Evolutionary conservation across 257 asterid species (phyloP).

Genomic region (Capsicum rhomboideum): DNA sequence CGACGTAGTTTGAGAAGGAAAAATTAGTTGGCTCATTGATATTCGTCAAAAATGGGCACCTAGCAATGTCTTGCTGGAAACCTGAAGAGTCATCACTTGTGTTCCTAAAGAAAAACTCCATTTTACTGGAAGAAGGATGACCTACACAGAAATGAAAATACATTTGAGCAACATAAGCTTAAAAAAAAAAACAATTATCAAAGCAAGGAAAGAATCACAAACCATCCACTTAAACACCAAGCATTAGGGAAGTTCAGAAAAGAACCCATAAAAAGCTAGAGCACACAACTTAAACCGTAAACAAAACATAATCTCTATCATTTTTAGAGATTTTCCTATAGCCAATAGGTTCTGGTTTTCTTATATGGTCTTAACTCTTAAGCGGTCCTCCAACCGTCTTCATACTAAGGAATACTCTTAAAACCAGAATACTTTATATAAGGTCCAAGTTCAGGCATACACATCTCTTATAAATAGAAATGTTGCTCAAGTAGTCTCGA

Average conservation of each 20-base stretch:
- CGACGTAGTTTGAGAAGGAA: constrained; percentile 56
- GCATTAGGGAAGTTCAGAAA: neutral
- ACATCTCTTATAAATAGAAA: no score
- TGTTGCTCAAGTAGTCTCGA: no score
- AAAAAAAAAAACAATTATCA: neutral
- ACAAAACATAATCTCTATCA: no score
- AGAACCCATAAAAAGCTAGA: neutral
- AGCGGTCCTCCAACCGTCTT: no score
- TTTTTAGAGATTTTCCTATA: no score
- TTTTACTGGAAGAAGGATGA: constrained; percentile 26
- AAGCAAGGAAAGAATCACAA: neutral
- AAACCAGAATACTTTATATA: no score
- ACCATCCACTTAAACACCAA: neutral
- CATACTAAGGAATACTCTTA: no score
- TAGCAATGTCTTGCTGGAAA: constrained; percentile 46
- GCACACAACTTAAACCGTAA: no score
- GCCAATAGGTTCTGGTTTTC: no score
- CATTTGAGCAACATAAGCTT: neutral
- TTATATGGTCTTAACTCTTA: no score
- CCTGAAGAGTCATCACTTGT: constrained; percentile 43
- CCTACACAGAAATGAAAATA: constrained; percentile 29
- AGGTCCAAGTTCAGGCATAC: no score
- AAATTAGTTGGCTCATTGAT: constrained; percentile 84
- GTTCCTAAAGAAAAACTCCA: constrained; percentile 59
- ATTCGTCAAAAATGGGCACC: constrained; percentile 91